Base-by-base conservation (phyloP, 1,139 yeast species). In the Pichia sp. region DNA sequence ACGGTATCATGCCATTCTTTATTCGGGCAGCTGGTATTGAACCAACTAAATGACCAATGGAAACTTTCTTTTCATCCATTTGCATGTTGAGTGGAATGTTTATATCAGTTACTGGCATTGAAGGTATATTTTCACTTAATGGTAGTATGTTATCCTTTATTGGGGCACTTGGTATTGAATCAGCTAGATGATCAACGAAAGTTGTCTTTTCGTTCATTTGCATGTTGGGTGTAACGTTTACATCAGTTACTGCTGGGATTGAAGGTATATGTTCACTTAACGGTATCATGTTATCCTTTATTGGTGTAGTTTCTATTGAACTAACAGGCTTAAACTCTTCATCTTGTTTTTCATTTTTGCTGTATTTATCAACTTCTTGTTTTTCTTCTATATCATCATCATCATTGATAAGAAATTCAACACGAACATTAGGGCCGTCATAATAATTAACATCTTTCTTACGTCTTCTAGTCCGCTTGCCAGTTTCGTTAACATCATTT, bases 391-490 rank as follows among this genome's bases (percentile, higher is more conserved):
- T 9, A 4, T 31, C 41, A 11, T 42, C 46, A 5, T 41, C 53
- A 33, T 44, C 46, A 34, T 19, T 29, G 4, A 28, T 31, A 13
- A 30, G 5, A 30, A 48, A 30, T 22, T 47, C 50, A n/a, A 34
- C 42, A 8, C 46, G 47, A 14, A 30, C 44, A 7, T 25, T 22
- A 4, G 28, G 47, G 25, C 50, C 50, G 34, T 52, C 54, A 43
- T 31, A 46, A 28, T 53, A 53, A 42, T 51, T 50, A 16, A 53
- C 42, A 22, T 34, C 42, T 6, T 44, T 45, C 38, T 49, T 48
- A 14, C 22, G 34, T 11, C 54, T 42, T 33, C 52, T 46, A 11
- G 16, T 47, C 33, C 46, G 39, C 13, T 44, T 39, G 13, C 18
- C 44, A 22, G 18, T 22, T 6, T 44, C 47, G 14, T 11, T 41